Evolutionary conservation across 495 filamentous ascomycete genomes (phyloP).

Genomic region (Hypoxylon rickii): DNA sequence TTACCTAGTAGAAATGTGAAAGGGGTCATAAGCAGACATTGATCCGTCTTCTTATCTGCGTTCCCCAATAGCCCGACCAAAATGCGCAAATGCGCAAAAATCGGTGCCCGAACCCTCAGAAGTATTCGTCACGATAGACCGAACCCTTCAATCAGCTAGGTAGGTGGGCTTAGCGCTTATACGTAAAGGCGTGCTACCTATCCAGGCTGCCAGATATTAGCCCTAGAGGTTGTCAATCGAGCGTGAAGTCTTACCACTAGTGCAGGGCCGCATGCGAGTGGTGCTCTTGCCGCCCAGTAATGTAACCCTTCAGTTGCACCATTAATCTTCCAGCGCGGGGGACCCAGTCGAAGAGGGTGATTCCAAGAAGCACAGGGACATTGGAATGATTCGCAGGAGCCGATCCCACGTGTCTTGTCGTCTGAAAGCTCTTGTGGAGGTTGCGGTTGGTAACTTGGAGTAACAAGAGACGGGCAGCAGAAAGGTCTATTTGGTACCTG

Average conservation of each 20-base stretch:
- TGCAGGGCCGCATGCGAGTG: slow-evolving; percentile 17
- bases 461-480: background rate
- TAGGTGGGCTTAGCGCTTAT: slow-evolving; percentile 32
- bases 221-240: too few species aligned
- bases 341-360: slow-evolving; percentile 10
- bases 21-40: too few species aligned
- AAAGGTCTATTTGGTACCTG: too few species aligned
- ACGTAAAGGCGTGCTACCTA: too few species aligned
- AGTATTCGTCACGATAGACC: too few species aligned
- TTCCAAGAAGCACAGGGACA: slow-evolving; percentile 12
- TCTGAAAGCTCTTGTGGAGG: background rate
- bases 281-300: slow-evolving; percentile 29
- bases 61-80: too few species aligned
- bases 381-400: slow-evolving; percentile 29
- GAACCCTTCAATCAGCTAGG: slow-evolving; percentile 15
- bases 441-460: background rate
- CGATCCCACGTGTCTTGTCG: slow-evolving; percentile 26
- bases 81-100: too few species aligned
- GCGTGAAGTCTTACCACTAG: too few species aligned
- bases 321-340: slow-evolving; percentile 14
- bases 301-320: slow-evolving; percentile 27
- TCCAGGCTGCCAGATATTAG: too few species aligned
- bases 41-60: too few species aligned
- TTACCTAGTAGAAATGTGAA: too few species aligned
- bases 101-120: too few species aligned